These are phyloP conservation scores for Fusarium sp. DNA, from an alignment of 2,329 filamentous ascomycete species.

Conservation along the genomic window DNA sequence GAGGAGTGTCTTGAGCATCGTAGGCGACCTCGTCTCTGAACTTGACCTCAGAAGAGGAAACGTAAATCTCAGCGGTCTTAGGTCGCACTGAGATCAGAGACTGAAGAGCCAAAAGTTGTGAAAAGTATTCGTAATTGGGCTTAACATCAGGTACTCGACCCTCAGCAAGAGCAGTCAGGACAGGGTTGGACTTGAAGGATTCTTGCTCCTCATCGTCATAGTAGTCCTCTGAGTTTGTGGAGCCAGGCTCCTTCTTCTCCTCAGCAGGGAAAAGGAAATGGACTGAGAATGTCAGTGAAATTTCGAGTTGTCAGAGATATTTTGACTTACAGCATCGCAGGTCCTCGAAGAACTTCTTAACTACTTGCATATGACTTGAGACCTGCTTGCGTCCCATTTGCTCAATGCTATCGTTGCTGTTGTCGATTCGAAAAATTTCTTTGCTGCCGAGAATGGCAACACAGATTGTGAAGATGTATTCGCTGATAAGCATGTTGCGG, in stretches of 20 bases:
- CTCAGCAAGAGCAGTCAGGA: conserved; percentile 70
- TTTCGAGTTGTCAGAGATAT: background rate
- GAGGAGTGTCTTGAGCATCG: conserved; percentile 55
- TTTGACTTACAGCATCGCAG: conserved; percentile 69
- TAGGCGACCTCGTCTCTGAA: conserved; percentile 62
- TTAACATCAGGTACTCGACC: conserved; percentile 66
- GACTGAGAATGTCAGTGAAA: conserved; percentile 53
- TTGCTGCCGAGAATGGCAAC: conserved; percentile 55
- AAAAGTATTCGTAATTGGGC: conserved; percentile 72
- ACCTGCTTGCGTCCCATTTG: conserved; percentile 71
- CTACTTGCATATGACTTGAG: conserved; percentile 76
- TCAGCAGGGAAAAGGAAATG: conserved; percentile 70
- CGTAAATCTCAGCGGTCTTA: conserved; percentile 69
- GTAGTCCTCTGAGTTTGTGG: conserved; percentile 69
- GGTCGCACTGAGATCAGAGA: conserved; percentile 64
- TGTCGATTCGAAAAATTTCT: conserved; percentile 57
- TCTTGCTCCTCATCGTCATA: conserved; percentile 57
- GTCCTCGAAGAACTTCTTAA: conserved; percentile 73
- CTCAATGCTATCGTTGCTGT: conserved; percentile 57
- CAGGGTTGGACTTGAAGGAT: conserved; percentile 73
- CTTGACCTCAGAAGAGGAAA: conserved; percentile 63
- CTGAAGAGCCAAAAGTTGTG: conserved; percentile 65
- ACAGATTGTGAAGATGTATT: conserved; percentile 67
- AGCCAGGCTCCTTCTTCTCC: conserved; percentile 66
- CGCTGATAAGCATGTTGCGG: conserved; percentile 76